Evolutionary conservation across 2,329 filamentous ascomycete species (phyloP).

Genomic region (Sarocladium brachiariae): DNA sequence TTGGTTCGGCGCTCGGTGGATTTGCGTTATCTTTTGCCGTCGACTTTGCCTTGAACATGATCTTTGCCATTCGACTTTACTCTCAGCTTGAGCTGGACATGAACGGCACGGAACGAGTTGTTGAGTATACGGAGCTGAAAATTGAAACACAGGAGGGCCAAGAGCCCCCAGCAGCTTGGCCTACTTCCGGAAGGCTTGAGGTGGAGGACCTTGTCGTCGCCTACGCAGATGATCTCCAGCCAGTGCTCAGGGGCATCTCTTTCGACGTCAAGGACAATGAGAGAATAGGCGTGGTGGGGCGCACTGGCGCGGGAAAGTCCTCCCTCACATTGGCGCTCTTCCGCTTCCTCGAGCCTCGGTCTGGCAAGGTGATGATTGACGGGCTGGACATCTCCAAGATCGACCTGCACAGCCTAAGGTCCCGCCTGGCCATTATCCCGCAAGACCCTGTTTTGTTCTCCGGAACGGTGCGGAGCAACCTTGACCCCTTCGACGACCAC

Average conservation of each 20-base stretch:
- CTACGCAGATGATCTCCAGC: constrained; percentile 65
- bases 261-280: constrained; percentile 62
- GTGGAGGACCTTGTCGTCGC: constrained; percentile 65
- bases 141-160: constrained; percentile 59
- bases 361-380: constrained; percentile 63
- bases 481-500: constrained; percentile 70
- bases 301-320: constrained; percentile 73
- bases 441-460: constrained; percentile 76
- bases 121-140: constrained; percentile 65
- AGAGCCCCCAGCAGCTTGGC: constrained; percentile 65
- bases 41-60: constrained; percentile 57
- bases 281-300: constrained; percentile 68
- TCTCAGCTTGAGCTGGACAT: constrained; percentile 69
- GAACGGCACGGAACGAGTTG: constrained; percentile 69
- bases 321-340: constrained; percentile 70
- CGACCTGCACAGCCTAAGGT: constrained; percentile 61
- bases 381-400: constrained; percentile 69
- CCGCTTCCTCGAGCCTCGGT: constrained; percentile 64
- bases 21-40: constrained; percentile 70
- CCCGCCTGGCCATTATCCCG: constrained; percentile 73
- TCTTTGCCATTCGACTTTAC: constrained; percentile 62
- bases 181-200: constrained; percentile 64
- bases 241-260: constrained; percentile 62
- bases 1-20: constrained; percentile 65
- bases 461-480: constrained; percentile 67